phyloP scores from a whole-genome alignment of 257 asterid species.

The Gentiana dahurica region DNA sequence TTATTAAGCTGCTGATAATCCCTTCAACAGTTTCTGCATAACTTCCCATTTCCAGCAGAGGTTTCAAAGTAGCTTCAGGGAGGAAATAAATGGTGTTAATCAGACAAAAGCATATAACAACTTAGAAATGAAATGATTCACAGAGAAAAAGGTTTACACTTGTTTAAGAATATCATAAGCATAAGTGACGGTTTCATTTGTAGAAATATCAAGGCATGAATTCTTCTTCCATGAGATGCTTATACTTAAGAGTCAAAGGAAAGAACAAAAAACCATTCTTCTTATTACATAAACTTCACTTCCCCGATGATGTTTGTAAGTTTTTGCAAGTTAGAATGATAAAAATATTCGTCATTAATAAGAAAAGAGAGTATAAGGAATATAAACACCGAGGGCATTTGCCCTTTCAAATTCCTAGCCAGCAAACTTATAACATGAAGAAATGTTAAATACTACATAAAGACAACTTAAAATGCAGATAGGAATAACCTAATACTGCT shows the following conservation, averaged over 20 bases:
- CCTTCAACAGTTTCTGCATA: conserved; percentile 45
- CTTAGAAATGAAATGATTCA: conserved; percentile 1
- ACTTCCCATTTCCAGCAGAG: conserved; percentile 29
- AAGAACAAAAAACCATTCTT: background rate
- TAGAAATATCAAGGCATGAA: background rate
- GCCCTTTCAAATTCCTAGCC: too few relatives aligned
- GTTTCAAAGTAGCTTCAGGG: conserved; percentile 52
- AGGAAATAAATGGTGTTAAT: conserved; percentile 10
- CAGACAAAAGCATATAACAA: conserved; percentile 2
- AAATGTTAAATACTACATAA: too few relatives aligned
- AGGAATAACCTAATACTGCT: too few relatives aligned
- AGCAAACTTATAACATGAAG: too few relatives aligned
- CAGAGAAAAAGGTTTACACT: conserved; percentile 1
- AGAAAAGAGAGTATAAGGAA: too few relatives aligned
- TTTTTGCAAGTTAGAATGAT: too few relatives aligned
- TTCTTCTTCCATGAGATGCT: background rate
- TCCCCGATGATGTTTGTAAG: too few relatives aligned
- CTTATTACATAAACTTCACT: background rate
- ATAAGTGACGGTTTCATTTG: background rate
- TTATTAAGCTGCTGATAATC: conserved; percentile 53
- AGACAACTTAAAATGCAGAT: too few relatives aligned
- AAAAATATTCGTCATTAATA: too few relatives aligned
- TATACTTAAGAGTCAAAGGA: too few relatives aligned
- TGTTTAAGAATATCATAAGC: background rate
- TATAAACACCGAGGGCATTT: too few relatives aligned